Percentiles rank a stretch among this genome's conserved stretches.
phyloP scores from a whole-genome alignment of 139 green algal genomes.

The Chlamydomonas sp. region DNA sequence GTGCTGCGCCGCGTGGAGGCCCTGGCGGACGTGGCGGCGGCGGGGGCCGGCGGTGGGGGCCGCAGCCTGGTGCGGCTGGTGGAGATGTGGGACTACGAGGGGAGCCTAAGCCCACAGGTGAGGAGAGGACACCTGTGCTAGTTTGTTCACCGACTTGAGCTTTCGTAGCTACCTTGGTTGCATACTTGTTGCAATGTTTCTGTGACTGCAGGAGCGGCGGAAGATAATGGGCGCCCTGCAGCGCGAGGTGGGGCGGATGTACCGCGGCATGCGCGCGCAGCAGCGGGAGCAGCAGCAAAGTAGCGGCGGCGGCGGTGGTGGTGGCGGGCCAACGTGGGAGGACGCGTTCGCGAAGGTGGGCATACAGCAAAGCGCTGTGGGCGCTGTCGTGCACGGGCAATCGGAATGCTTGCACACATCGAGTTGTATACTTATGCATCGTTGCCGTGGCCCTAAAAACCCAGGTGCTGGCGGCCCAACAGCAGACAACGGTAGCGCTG shows the following conservation, averaged over 20 bases:
- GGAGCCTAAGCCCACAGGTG: constrained; percentile 53
- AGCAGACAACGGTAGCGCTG: constrained; percentile 69
- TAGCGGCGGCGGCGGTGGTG: neutral
- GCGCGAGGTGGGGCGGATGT: constrained; percentile 63
- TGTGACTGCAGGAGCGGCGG: constrained; percentile 57
- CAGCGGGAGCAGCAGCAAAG: neutral
- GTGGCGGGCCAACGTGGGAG: constrained; percentile 44
- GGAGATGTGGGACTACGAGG: constrained; percentile 82
- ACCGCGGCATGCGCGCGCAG: constrained; percentile 29
- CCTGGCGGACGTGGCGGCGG: neutral
- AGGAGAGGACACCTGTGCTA: no score
- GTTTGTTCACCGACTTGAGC: no score
- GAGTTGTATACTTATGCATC: neutral
- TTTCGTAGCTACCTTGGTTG: no score
- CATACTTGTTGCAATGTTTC: no score
- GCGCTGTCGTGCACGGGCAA: neutral
- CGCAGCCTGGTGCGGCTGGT: constrained; percentile 53
- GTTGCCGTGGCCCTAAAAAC: neutral
- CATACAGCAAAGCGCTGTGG: neutral
- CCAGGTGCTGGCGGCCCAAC: constrained; percentile 74
- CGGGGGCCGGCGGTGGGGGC: neutral
- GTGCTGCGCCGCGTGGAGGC: constrained; percentile 15
- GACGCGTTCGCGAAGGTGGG: constrained; percentile 70
- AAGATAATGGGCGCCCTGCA: constrained; percentile 60
- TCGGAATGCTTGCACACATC: neutral